phyloP scores from a whole-genome alignment of 1,284 basidiomycete species.

The Cutaneotrichosporon spelunceum region DNA sequence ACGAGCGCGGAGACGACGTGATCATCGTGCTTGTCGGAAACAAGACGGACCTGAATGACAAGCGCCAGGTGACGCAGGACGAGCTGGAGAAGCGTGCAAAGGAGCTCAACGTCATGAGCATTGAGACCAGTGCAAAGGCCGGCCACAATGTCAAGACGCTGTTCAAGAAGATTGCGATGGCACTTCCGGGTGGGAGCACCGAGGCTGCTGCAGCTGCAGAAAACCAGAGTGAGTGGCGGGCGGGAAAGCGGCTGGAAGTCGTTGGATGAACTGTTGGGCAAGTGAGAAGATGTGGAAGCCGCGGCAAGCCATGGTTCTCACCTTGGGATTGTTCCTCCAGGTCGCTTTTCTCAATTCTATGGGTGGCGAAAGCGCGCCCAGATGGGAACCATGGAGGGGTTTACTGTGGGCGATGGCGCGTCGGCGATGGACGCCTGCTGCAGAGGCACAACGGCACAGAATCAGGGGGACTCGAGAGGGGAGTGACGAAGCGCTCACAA shows the following conservation, averaged over 20 bases:
- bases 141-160: constrained; percentile 98
- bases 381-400: too few species aligned
- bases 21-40: constrained; percentile 99
- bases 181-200: constrained; percentile 92
- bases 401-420: too few species aligned
- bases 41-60: constrained; percentile 79
- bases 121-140: constrained; percentile 99
- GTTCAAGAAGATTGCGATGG: constrained; percentile 98
- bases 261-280: neutral
- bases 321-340: too few species aligned
- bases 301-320: neutral
- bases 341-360: too few species aligned
- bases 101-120: constrained; percentile 93
- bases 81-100: constrained; percentile 93
- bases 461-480: too few species aligned
- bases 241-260: neutral
- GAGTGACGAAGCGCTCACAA: too few species aligned
- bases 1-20: constrained; percentile 95
- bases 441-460: too few species aligned
- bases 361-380: too few species aligned
- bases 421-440: too few species aligned
- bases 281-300: neutral
- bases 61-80: constrained; percentile 88
- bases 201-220: constrained; percentile 60
- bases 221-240: constrained; percentile 51